Percentiles rank a stretch among this genome's conserved stretches.
Evolutionary conservation across 305 asterid genomes (phyloP).

Genomic region (Lippia alba): DNA sequence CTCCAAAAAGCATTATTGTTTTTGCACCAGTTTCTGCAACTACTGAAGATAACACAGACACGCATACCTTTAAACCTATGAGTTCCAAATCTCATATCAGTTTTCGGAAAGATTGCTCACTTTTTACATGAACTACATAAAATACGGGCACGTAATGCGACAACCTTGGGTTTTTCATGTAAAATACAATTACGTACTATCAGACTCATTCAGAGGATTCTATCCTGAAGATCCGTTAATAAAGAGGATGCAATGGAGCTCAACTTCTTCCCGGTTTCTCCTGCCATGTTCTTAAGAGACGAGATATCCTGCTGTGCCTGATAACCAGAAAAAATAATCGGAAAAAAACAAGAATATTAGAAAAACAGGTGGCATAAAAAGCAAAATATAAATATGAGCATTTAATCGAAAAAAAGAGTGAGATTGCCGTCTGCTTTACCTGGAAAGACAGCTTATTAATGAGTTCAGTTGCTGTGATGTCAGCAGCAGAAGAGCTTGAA

Average conservation of each 20-base stretch:
- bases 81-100: constrained; percentile 17
- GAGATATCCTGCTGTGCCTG: constrained; percentile 97
- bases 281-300: constrained; percentile 87
- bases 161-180: constrained; percentile 33
- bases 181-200: constrained; percentile 36
- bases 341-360: too few species aligned
- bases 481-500: constrained; percentile 44
- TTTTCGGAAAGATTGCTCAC: constrained; percentile 32
- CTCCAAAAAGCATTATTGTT: constrained; percentile 29
- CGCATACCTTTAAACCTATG: constrained; percentile 23
- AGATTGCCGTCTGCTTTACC: constrained; percentile 48
- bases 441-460: constrained; percentile 90
- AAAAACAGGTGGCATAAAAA: too few species aligned
- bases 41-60: constrained; percentile 27
- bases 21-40: constrained; percentile 34
- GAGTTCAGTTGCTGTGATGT: constrained; percentile 79
- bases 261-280: constrained; percentile 95
- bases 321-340: neutral
- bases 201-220: constrained; percentile 58
- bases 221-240: constrained; percentile 90
- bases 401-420: neutral
- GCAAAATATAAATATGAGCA: neutral
- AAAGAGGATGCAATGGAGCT: constrained; percentile 75
- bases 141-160: constrained; percentile 32
- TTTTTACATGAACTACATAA: constrained; percentile 40